Evolutionary conservation across 1,284 basidiomycete species (phyloP), one percentile per base, ranked within the genome.

Genomic region (Ceratobasidium sp.): DNA sequence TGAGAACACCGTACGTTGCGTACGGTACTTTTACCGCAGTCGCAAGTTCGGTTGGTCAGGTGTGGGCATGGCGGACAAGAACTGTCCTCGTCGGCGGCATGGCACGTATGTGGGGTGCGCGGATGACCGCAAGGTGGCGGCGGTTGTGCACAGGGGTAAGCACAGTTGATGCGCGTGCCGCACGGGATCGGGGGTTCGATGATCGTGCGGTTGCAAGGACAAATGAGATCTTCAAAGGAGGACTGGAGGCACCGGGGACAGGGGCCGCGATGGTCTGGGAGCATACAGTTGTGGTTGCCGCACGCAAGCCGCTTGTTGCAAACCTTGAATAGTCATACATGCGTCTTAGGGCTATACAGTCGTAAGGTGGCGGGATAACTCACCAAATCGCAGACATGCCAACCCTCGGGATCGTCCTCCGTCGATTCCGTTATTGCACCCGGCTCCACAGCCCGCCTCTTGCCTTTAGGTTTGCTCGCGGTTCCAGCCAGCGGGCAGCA

Each of bases 211-310:
- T 92, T 93, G 82, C 96, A 98, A 73, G 89, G 84, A 81, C 96
- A 98, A 25, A 92, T 84, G 78, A 96, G 86, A 90, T 98, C 96
- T 74, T 97, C 95, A 79, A 96, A 98, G 0, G 92, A 92, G 49
- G 95, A 95, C 81, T 91, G 88, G 69, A 97, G 85, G 84, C 96
- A 98, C 13, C 91, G 88, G 1, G 89, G 91, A 82, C 96, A 98
- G 0, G 88, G 84, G 0, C 94, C 94, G 78, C 88, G 90, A 83
- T 98, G 96, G 82, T 98, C 96, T 43, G 87, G 86, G 80, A 89
- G 88, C 77, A 92, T 90, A 82, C 96, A 96, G 52, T 76, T 79
- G 68, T 82, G 83, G 22, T 80, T 80, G 2, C 82, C 82, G 67
- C 82, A 83, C 34, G 78, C 79, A 32, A 83, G 76, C 70, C 79